Evolutionary conservation across 495 filamentous ascomycete species (phyloP).

Genomic region (Xylaria cubensis): DNA sequence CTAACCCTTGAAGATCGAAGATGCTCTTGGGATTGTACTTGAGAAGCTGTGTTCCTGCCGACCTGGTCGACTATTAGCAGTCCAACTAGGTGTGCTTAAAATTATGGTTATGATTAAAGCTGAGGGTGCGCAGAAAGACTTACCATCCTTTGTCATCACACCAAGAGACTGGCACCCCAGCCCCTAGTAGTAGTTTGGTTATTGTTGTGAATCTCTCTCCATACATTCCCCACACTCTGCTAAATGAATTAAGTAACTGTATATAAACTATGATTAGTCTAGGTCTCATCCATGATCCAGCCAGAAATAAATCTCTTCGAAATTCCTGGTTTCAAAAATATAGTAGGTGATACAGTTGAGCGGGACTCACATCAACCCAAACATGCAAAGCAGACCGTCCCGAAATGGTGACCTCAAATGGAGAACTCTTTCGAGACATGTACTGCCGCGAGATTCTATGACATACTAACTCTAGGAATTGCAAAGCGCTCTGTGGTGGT

Average conservation of each 20-base stretch:
- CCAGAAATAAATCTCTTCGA: neutral
- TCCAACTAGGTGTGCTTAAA: neutral
- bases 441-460: conserved; percentile 1
- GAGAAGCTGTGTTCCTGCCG: conserved; percentile 2
- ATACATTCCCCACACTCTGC: neutral
- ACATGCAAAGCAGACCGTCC: neutral
- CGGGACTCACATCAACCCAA: neutral
- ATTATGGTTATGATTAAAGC: neutral
- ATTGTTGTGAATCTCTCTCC: neutral
- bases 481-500: neutral
- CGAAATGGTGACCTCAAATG: neutral
- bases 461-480: neutral
- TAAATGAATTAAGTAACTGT: neutral
- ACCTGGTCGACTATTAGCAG: neutral
- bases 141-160: neutral
- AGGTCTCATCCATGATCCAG: neutral
- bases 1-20: neutral
- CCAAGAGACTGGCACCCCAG: neutral
- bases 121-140: neutral
- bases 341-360: neutral
- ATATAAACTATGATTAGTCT: neutral
- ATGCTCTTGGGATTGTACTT: neutral
- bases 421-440: conserved; percentile 13
- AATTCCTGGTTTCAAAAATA: neutral
- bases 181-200: neutral